Base-by-base conservation (phyloP, 108 stramenopile species). In the Fistulifera pelliculosa region DNA sequence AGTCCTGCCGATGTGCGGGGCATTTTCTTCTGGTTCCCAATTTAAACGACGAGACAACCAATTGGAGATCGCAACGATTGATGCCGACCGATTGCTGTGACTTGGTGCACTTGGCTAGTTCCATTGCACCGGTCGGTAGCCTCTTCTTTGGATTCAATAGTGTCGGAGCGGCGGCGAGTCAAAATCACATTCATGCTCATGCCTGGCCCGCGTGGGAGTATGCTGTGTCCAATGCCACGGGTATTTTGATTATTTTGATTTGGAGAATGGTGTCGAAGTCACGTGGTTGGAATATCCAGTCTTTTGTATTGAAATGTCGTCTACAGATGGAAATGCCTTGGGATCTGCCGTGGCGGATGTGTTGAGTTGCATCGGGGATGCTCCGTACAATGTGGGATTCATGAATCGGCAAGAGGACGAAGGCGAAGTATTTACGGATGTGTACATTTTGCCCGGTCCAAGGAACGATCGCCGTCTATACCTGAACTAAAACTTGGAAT, bases 131-230 rank as follows among this genome's bases (percentile, higher is more conserved):
- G 0, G 38, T 28, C 12, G 78, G 78, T 56, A 63, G 64, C 6
- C 6, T 76, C 15, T 52, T 71, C 24, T 1, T 80, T 21, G 60
- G 72, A 26, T 77, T 69, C 55, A 81, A 81, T 53, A 56, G 56
- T 23, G 75, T 81, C n/a, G 70, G 79, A 23, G 79, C 73, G 1
- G 79, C 70, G 26, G 79, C 79, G 17, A 59, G 50, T 21, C 79
- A 81, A 59, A 81, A 81, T 68, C 79, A 81, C 44, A 70, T 76
- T 51, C 79, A 81, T 56, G 62, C 61, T 45, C 79, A 81, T 51
- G 61, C 56, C 3, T 77, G 80, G 76, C 61, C 73, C 7, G 51
- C 45, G 42, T 35, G 31, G 31, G 31, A 35, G 3, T 35, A 35
- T 56, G 69, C 75, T 17, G 79, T 68, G 5, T 55, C 31, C 6